A percentile compares a stretch with the other conserved stretches of the same genome.
These are phyloP conservation scores for Schoenoplectus triqueter DNA, from an alignment of 202 grass and related monocot genomes.

Conservation along the genomic window DNA sequence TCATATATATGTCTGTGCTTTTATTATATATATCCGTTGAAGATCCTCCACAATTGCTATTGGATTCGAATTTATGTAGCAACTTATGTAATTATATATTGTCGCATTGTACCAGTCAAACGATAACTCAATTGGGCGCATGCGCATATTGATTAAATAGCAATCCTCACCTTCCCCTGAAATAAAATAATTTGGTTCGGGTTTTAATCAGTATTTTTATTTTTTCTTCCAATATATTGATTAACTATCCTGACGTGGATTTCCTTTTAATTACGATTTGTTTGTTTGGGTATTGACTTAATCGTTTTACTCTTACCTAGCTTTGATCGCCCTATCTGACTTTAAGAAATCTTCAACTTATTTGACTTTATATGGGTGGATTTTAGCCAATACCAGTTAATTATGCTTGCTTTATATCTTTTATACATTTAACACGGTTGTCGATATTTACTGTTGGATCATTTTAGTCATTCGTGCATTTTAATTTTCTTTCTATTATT, in stretches of 20 bases:
- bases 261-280: neutral
- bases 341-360: neutral
- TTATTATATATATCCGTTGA: neutral
- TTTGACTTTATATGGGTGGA: neutral
- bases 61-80: neutral
- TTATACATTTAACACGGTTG: no score
- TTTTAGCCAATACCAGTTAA: neutral
- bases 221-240: neutral
- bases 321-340: no score
- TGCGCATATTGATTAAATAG: slow-evolving; percentile 3
- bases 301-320: neutral
- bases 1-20: neutral
- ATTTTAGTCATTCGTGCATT: no score
- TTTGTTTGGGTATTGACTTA: neutral
- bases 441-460: no score
- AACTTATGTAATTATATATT: neutral
- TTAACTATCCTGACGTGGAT: neutral
- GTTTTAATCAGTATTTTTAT: slow-evolving; percentile 18
- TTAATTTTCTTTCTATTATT: no score
- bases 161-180: neutral
- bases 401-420: no score
- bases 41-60: neutral
- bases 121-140: neutral
- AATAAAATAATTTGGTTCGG: slow-evolving; percentile 2
- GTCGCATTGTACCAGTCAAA: slow-evolving; percentile 10